phyloP scores from a whole-genome alignment of 306 rosid genomes.

The Rosa lucieae region DNA sequence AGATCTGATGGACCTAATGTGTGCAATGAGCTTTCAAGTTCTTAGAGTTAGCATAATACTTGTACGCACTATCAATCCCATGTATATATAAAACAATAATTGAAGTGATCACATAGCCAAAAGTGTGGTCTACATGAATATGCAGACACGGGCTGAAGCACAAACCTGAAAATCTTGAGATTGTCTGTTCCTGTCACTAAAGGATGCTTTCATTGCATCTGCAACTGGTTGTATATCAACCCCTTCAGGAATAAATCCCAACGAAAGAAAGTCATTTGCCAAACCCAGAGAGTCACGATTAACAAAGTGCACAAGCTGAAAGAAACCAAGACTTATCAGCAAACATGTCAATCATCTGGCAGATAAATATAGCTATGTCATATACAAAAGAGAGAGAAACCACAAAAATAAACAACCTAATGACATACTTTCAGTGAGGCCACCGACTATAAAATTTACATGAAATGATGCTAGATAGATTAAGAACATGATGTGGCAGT shows the following conservation, averaged over 20 bases:
- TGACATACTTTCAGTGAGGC: not conserved
- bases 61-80: not conserved
- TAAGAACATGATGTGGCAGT: not conserved
- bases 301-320: constrained; percentile 98
- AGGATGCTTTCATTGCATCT: constrained; percentile 66
- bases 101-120: not conserved
- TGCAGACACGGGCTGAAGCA: constrained; percentile 7
- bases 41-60: not conserved
- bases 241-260: constrained; percentile 96
- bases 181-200: constrained; percentile 47
- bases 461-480: not conserved
- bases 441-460: not conserved
- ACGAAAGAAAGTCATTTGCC: constrained; percentile 95
- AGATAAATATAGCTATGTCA: constrained; percentile 10
- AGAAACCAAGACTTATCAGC: constrained; percentile 39
- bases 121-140: constrained; percentile 9
- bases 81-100: not conserved
- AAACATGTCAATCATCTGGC: constrained; percentile 14
- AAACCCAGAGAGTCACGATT: constrained; percentile 94
- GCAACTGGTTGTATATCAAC: constrained; percentile 64
- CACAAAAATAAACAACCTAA: not conserved
- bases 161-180: constrained; percentile 95
- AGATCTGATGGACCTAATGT: not conserved
- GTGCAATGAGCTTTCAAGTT: constrained; percentile 13
- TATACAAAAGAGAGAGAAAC: constrained; percentile 10